Evolutionary conservation across 140 eudicot species (phyloP).

Genomic region (Eryngium alpinum): DNA sequence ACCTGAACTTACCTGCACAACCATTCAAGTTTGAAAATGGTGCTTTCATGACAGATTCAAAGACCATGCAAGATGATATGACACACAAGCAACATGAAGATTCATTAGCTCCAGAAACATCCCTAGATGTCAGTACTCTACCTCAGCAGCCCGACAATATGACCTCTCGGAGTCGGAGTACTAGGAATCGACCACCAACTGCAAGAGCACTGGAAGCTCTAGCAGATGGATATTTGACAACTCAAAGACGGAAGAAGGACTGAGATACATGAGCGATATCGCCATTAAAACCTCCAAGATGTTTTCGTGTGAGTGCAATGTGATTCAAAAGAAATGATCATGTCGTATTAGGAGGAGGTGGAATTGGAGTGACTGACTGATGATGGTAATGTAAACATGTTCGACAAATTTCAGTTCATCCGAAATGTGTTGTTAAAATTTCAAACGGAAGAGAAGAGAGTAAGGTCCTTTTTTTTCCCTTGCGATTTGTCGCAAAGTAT

Average conservation of each 20-base stretch:
- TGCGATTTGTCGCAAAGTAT: too few relatives aligned
- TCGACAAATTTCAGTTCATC: slow-evolving; percentile 6
- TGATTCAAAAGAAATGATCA: not conserved
- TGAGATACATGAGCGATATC: not conserved
- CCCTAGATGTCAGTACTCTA: not conserved
- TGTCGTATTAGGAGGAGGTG: not conserved
- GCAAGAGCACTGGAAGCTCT: slow-evolving; percentile 18
- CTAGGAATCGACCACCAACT: slow-evolving; percentile 54
- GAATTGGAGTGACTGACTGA: not conserved
- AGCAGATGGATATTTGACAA: slow-evolving; percentile 7
- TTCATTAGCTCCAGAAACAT: slow-evolving; percentile 7
- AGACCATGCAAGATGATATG: slow-evolving; percentile 9
- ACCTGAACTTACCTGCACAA: slow-evolving; percentile 48
- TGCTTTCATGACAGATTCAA: slow-evolving; percentile 19
- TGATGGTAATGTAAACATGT: not conserved
- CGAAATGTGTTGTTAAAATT: too few relatives aligned
- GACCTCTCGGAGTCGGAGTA: slow-evolving; percentile 52
- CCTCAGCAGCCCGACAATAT: slow-evolving; percentile 30
- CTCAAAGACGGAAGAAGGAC: slow-evolving; percentile 3
- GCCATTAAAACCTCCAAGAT: not conserved
- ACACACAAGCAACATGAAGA: slow-evolving; percentile 10
- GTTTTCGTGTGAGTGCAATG: not conserved
- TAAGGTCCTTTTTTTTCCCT: too few relatives aligned
- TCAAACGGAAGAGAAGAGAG: too few relatives aligned
- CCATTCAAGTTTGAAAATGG: slow-evolving; percentile 32